Conservation (phyloP, 2,329 filamentous ascomycete species). For the Nannizziopsis barbatae region DNA sequence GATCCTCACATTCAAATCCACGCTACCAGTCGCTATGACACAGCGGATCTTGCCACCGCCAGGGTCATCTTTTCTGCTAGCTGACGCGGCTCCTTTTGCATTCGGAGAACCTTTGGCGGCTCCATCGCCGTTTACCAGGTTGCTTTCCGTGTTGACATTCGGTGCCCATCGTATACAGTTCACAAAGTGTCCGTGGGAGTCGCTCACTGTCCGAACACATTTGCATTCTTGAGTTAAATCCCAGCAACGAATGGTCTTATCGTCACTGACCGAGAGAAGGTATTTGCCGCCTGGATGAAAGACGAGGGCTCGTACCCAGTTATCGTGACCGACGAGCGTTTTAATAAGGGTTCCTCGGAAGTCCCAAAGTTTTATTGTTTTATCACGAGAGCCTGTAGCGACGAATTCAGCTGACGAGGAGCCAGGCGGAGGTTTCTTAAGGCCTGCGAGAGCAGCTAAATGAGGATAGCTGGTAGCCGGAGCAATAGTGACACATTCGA, state of each 20-base stretch:
- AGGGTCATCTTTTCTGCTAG: slow-evolving; percentile 44
- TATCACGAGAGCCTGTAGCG: slow-evolving; percentile 80
- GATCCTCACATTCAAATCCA: slow-evolving; percentile 67
- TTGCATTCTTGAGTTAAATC: slow-evolving; percentile 82
- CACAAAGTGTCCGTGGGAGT: slow-evolving; percentile 74
- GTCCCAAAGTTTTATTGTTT: slow-evolving; percentile 84
- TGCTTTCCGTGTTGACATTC: slow-evolving; percentile 51
- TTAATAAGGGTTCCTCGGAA: slow-evolving; percentile 72
- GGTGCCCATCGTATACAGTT: slow-evolving; percentile 83
- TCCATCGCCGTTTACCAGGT: slow-evolving; percentile 17
- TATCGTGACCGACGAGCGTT: slow-evolving; percentile 78
- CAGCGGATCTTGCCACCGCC: slow-evolving; percentile 55
- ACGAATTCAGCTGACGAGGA: slow-evolving; percentile 74
- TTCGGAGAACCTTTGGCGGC: slow-evolving; percentile 14
- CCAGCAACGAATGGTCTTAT: slow-evolving; percentile 90
- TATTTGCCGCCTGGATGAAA: slow-evolving; percentile 93
- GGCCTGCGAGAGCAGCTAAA: slow-evolving; percentile 62
- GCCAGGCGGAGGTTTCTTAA: slow-evolving; percentile 68
- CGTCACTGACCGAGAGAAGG: slow-evolving; percentile 72
- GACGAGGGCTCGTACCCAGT: slow-evolving; percentile 76
- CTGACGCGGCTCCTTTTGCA: slow-evolving; percentile 17
- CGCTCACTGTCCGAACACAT: slow-evolving; percentile 69
- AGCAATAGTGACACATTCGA: slow-evolving; percentile 79
- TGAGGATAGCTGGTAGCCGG: slow-evolving; percentile 68
- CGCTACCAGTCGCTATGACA: slow-evolving; percentile 76